Conservation (phyloP, 2,329 filamentous ascomycete genomes). For the Helminthosporium solani region DNA sequence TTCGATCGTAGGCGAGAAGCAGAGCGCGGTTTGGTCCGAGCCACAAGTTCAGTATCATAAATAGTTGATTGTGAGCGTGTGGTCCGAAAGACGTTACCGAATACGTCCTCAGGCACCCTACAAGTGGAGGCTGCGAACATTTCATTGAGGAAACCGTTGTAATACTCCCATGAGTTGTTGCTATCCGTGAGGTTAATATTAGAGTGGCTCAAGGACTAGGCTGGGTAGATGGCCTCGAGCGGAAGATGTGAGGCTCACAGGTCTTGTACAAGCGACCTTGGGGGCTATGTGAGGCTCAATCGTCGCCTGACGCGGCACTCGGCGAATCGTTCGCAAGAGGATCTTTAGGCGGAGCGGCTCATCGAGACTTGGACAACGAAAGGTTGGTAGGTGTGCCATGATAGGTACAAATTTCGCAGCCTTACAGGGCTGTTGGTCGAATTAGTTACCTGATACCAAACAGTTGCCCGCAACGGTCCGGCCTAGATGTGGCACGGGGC, state of each 20-base stretch:
- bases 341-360: not conserved
- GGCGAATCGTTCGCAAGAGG: not conserved
- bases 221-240: not conserved
- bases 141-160: not conserved
- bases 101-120: constrained; percentile 9
- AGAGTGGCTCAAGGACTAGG: constrained; percentile 1
- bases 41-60: constrained; percentile 2
- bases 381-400: not conserved
- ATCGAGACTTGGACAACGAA: not conserved
- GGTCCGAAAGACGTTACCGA: constrained; percentile 1
- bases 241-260: not conserved
- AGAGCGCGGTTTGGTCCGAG: constrained; percentile 11
- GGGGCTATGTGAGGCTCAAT: constrained; percentile 1
- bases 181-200: constrained; percentile 7
- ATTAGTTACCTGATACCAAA: constrained; percentile 2
- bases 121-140: not conserved
- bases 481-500: not conserved
- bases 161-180: constrained; percentile 7
- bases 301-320: not conserved
- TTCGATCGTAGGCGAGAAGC: not conserved
- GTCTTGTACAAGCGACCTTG: not conserved
- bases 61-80: constrained; percentile 2
- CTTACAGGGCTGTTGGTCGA: constrained; percentile 6
- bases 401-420: constrained; percentile 2
- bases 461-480: constrained; percentile 1